Base-by-base conservation (phyloP, 805 yeast genomes). In the Dipodascopsis uninucleata region DNA sequence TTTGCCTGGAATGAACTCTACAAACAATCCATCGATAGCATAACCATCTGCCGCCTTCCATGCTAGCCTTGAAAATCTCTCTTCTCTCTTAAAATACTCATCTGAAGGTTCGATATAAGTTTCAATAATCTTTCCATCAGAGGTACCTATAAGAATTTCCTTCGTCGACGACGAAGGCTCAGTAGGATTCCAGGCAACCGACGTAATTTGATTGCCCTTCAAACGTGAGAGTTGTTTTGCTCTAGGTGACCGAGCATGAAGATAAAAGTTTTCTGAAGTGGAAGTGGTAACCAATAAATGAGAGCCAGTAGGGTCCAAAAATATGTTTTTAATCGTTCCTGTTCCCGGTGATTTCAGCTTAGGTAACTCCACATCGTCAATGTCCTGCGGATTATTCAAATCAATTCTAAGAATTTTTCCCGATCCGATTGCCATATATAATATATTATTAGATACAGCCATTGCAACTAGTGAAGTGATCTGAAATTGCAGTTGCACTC, bases 401-500 rank as follows among this genome's bases (percentile, higher is more conserved):
- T 82, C 79, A 25, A 85, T 82, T n/a, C 82, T 64, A 52, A 76
- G 76, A n/a, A 84, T 63, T 12, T 70, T 58, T 1, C 82, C 81
- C 6, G 71, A 63, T 38, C 66, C 67, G 44, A 79, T 66, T 0
- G 81, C 77, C 36, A 83, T 64, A 44, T 75, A 71, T 31, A 84
- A 71, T 4, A 75, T 63, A 55, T 83, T 82, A 47, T 71, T 69
- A 18, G 71, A 64, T 4, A 81, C 86, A 14, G 69, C 72, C 37
- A 83, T 60, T n/a, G 73, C 63, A 4, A 68, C 65, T 9, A 83
- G 71, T 21, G 71, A 67, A 43, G 62, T 60, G 26, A 76, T 61
- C 31, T 70, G 71, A 50, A 75, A 73, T 53, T 76, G 73, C 51
- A 79, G 70, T 49, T 77, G 79, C 29, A 79, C 78, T 29, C 61